Conservation (phyloP, 2,329 filamentous ascomycete genomes). For the Fusarium sp. region DNA sequence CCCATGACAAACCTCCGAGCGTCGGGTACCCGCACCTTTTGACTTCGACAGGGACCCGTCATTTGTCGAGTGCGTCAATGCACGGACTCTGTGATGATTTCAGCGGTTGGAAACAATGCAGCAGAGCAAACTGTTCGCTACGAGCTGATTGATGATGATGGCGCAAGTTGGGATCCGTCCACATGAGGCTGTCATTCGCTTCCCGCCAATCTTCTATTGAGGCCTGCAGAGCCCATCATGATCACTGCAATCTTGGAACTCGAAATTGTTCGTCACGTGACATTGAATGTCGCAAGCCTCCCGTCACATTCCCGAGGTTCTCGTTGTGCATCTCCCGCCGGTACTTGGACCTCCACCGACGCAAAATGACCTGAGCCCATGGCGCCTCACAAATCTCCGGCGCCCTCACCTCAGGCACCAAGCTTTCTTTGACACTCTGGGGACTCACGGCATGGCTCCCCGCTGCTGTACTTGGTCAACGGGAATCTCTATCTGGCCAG, state of each 20-base stretch:
- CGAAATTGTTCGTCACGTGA: slow-evolving; percentile 23
- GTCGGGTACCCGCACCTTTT: slow-evolving; percentile 35
- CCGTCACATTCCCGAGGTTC: slow-evolving; percentile 44
- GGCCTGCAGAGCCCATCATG: not conserved
- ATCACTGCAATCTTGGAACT: not conserved
- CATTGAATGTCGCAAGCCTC: slow-evolving; percentile 17
- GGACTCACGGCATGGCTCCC: not conserved
- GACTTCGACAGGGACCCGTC: slow-evolving; percentile 33
- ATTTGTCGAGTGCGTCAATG: slow-evolving; percentile 31
- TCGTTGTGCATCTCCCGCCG: slow-evolving; percentile 42
- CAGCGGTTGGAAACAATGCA: slow-evolving; percentile 13
- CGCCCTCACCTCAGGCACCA: not conserved
- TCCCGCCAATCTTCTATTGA: not conserved
- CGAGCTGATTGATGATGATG: not conserved
- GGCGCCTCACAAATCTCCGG: slow-evolving; percentile 16
- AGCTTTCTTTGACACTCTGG: not conserved
- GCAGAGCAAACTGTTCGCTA: slow-evolving; percentile 1
- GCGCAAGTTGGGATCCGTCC: not conserved
- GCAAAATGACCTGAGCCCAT: slow-evolving; percentile 27
- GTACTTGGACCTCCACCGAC: slow-evolving; percentile 39
- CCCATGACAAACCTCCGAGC: slow-evolving; percentile 38
- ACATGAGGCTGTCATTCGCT: not conserved
- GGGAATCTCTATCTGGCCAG: not conserved
- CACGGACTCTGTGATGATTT: slow-evolving; percentile 36
- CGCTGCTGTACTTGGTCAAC: not conserved